Base-by-base conservation (phyloP, 306 rosid species). In the Acmispon strigosus region DNA sequence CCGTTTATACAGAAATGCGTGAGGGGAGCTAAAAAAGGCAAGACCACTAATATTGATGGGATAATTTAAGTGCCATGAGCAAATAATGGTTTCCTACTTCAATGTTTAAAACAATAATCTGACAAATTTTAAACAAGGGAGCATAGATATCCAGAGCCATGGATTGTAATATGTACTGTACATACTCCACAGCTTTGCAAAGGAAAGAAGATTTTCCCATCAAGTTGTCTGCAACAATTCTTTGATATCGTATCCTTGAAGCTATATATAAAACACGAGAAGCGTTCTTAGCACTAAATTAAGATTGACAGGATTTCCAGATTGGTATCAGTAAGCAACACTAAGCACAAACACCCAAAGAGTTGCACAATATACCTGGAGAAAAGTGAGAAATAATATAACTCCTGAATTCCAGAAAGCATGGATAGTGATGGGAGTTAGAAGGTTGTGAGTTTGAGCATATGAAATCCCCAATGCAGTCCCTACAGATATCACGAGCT, bases 331-430 rank as follows among this genome's bases (percentile, higher is more conserved):
- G 22, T 39, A 44, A 68, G 37, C 70, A 48, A 12, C 34, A 52
- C 37, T 32, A 32, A 32, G 37, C 37, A 41, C 17, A n/a, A 54
- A 39, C 5, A 34, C 17, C 52, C 36, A 8, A 10, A 17, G 16
- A 44, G 45, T 36, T 32, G 52, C 8, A 17, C 18, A 16, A 12
- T 60, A 37, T 87, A 89, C 99, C 96, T 85, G 95, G 49, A 95
- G 91, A 79, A 89, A 79, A 62, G 99, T 91, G 34, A 95, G 92
- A 71, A 95, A 81, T 80, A 95, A 74, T 77, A 91, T 91, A 15
- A 91, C 99, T 76, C 97, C 96, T 0, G 97, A 91, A 77, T 95
- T 95, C 97, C 99, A 95, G 62, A 95, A 72, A 1, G 96, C 95
- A 78, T 95, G 99, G 69, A 95, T 87, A 36, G 96, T 89, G 80